Conservation (phyloP, 805 yeast species). For the Candida ascalaphidarum region DNA sequence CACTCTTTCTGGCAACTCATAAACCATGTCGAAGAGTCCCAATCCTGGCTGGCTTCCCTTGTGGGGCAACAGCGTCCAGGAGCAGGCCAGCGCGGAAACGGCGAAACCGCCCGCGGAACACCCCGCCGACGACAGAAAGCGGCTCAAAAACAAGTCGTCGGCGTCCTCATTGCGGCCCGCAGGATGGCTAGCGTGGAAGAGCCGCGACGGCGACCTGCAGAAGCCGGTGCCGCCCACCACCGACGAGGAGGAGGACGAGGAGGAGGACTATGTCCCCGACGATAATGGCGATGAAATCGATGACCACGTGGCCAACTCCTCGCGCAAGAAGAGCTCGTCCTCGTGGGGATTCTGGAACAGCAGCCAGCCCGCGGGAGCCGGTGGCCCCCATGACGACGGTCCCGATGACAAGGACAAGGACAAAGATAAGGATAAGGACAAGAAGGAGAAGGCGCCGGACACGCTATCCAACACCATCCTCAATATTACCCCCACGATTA, state of each 20-base stretch:
- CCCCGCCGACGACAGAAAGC: too few relatives aligned
- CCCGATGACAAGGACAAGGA: constrained; percentile 4
- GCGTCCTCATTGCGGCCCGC: constrained; percentile 15
- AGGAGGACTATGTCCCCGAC: constrained; percentile 13
- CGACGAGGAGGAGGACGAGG: constrained; percentile 2
- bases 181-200: constrained; percentile 2
- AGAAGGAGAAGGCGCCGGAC: constrained; percentile 3
- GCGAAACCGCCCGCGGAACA: too few relatives aligned
- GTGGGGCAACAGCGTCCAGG: not conserved
- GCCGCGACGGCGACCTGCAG: not conserved
- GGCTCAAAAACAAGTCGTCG: constrained; percentile 11
- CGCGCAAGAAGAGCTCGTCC: constrained; percentile 14
- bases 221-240: constrained; percentile 2
- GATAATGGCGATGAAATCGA: constrained; percentile 24
- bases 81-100: too few relatives aligned
- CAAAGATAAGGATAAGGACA: constrained; percentile 3
- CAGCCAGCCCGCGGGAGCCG: constrained; percentile 1
- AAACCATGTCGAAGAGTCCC: too few relatives aligned
- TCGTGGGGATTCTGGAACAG: constrained; percentile 31
- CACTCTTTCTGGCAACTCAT: too few relatives aligned
- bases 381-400: constrained; percentile 1
- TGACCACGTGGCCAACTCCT: constrained; percentile 17
- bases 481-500: constrained; percentile 21
- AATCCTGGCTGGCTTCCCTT: not conserved
- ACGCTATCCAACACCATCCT: constrained; percentile 22